These are phyloP conservation scores for Vigna mungo DNA, from an alignment of 306 rosid genomes.

Conservation along the genomic window DNA sequence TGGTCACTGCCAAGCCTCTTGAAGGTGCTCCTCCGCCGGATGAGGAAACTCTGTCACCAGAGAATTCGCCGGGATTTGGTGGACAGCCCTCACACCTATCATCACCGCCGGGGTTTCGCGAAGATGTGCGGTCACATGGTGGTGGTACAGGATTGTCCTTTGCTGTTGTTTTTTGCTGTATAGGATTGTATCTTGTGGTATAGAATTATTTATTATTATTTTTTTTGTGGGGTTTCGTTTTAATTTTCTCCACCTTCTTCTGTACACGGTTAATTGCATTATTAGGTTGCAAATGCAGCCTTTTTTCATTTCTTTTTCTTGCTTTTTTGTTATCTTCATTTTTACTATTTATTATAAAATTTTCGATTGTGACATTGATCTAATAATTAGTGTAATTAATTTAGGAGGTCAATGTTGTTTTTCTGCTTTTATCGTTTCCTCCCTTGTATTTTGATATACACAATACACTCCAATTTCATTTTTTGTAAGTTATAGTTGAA, in stretches of 20 bases:
- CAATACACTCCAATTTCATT: conserved; percentile 9
- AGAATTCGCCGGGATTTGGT: conserved; percentile 48
- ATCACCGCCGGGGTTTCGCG: conserved; percentile 74
- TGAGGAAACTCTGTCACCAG: conserved; percentile 60
- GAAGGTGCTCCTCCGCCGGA: conserved; percentile 64
- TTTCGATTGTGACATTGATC: conserved; percentile 48
- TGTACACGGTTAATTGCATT: conserved; percentile 64
- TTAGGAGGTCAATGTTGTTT: conserved; percentile 43
- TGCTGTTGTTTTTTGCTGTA: conserved; percentile 61
- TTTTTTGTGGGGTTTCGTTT: conserved; percentile 59
- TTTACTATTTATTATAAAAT: conserved; percentile 35
- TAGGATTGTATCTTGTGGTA: conserved; percentile 79
- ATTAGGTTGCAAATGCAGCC: conserved; percentile 67
- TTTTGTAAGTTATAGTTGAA: conserved; percentile 19
- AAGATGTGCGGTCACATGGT: conserved; percentile 56
- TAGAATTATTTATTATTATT: conserved; percentile 53
- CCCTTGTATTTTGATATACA: conserved; percentile 30
- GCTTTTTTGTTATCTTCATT: conserved; percentile 29
- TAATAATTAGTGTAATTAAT: conserved; percentile 47
- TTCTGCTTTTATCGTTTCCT: conserved; percentile 19
- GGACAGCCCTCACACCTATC: conserved; percentile 69
- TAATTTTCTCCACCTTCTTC: conserved; percentile 48
- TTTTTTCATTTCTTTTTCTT: conserved; percentile 27
- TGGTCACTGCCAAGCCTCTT: conserved; percentile 33
- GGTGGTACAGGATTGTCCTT: conserved; percentile 41